phyloP scores from a whole-genome alignment of 176 grass and related monocot genomes.

The Pontederia paniculata region DNA sequence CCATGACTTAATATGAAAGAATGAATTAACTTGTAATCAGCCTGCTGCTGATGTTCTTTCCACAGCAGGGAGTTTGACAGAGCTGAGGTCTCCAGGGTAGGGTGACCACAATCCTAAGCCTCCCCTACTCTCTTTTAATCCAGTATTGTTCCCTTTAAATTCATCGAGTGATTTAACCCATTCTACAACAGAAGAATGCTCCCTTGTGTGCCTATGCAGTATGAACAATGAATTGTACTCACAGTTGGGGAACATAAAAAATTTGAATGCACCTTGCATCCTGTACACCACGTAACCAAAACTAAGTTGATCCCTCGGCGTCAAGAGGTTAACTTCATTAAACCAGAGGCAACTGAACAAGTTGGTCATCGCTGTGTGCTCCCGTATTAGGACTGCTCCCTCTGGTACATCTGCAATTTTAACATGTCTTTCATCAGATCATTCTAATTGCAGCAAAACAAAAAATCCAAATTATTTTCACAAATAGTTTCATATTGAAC shows the following conservation, averaged over 20 bases:
- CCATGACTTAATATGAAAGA: not conserved
- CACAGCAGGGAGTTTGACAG: constrained; percentile 52
- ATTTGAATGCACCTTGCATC: constrained; percentile 41
- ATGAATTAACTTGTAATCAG: constrained; percentile 15
- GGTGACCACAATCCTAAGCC: constrained; percentile 74
- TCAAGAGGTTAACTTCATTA: constrained; percentile 95
- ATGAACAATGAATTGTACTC: constrained; percentile 95
- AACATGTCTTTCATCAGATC: not conserved
- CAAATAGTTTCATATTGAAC: not conserved
- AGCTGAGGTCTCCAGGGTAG: constrained; percentile 52
- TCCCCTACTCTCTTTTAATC: constrained; percentile 70
- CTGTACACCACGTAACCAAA: constrained; percentile 72
- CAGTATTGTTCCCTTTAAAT: constrained; percentile 48
- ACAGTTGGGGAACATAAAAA: constrained; percentile 99
- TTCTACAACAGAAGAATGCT: constrained; percentile 81
- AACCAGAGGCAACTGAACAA: constrained; percentile 95
- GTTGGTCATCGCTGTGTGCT: constrained; percentile 70
- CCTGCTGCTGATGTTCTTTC: constrained; percentile 62
- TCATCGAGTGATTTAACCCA: constrained; percentile 88
- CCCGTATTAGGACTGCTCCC: constrained; percentile 80
- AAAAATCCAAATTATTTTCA: not conserved
- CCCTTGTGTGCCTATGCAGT: constrained; percentile 74
- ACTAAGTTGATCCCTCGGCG: constrained; percentile 90
- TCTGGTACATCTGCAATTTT: constrained; percentile 77
- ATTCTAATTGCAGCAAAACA: not conserved